Percentiles rank a stretch among this genome's conserved stretches.
These are phyloP conservation scores for button mushroom (Agaricus bisporus) DNA, from an alignment of 768 basidiomycete genomes.

Conservation along the genomic window DNA sequence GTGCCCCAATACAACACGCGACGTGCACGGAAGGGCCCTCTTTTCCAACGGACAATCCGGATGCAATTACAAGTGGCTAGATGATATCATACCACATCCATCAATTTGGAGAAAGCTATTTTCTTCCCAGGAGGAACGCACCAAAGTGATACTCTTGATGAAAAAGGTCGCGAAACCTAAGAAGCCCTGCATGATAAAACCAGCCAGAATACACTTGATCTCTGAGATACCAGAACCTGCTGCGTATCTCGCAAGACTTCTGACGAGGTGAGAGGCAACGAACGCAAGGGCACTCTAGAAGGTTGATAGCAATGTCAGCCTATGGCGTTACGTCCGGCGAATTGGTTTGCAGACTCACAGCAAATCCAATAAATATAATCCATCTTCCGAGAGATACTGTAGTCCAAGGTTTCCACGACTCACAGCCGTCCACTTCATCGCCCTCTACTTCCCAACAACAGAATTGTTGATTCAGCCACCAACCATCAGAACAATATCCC, in stretches of 20 bases:
- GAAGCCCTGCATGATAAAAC: conserved; percentile 96
- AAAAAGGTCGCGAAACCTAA: conserved; percentile 84
- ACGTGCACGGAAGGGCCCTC: conserved; percentile 98
- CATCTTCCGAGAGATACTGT: conserved; percentile 63
- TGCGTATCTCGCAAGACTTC: conserved; percentile 86
- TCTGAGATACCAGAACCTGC: conserved; percentile 98
- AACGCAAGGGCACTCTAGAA: conserved; percentile 76
- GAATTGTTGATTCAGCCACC: conserved; percentile 98
- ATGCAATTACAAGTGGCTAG: conserved; percentile 94
- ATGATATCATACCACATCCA: neutral
- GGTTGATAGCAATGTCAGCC: neutral
- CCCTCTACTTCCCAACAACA: conserved; percentile 96
- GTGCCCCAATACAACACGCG: conserved; percentile 87
- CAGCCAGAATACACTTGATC: conserved; percentile 96
- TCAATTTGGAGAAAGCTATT: no score
- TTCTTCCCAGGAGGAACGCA: conserved; percentile 33
- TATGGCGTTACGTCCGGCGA: neutral
- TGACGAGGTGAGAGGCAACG: conserved; percentile 83
- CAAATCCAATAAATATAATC: conserved; percentile 83
- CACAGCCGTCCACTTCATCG: conserved; percentile 73
- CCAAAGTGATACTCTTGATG: conserved; percentile 92
- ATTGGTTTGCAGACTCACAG: conserved; percentile 48
- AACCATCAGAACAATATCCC: conserved; percentile 93
- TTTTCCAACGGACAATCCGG: conserved; percentile 94
- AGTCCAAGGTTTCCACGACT: conserved; percentile 93